Evolutionary conservation across 2,329 filamentous ascomycete genomes (phyloP).

Genomic region (Apiospora aurea): DNA sequence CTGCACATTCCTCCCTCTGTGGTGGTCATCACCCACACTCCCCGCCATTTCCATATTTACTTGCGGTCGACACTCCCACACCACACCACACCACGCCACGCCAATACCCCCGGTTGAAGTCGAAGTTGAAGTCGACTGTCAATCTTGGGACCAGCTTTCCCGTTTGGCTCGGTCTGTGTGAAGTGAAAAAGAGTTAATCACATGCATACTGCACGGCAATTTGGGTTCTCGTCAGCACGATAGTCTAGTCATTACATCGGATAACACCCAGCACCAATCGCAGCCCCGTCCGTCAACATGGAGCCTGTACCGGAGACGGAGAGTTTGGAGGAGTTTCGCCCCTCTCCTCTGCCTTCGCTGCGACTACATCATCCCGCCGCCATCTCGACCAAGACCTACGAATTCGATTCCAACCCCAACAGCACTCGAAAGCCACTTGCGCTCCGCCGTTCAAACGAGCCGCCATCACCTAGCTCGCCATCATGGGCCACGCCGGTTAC

Average conservation of each 20-base stretch:
- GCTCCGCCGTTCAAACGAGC: slow-evolving; percentile 66
- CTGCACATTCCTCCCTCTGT: slow-evolving; percentile 5
- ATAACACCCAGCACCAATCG: neutral
- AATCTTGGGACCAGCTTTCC: neutral
- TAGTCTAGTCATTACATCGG: slow-evolving; percentile 3
- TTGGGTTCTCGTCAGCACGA: slow-evolving; percentile 11
- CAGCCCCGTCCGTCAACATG: slow-evolving; percentile 52
- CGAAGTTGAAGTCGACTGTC: neutral
- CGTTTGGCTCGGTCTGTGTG: neutral
- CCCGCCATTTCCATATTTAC: slow-evolving; percentile 13
- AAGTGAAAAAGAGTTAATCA: neutral
- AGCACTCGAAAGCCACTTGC: slow-evolving; percentile 57
- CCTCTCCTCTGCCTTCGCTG: slow-evolving; percentile 62
- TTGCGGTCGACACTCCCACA: neutral
- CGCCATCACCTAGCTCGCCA: slow-evolving; percentile 55
- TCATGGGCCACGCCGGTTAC: slow-evolving; percentile 53
- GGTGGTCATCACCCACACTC: neutral
- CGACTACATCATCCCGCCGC: slow-evolving; percentile 52
- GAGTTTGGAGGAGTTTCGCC: slow-evolving; percentile 70
- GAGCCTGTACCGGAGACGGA: slow-evolving; percentile 74
- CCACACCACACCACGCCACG: neutral
- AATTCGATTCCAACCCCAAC: slow-evolving; percentile 17
- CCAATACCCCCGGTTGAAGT: neutral
- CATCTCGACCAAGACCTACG: slow-evolving; percentile 35
- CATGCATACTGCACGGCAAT: slow-evolving; percentile 5